A percentile compares a stretch with the other conserved stretches of the same genome.
Evolutionary conservation across 2,329 filamentous ascomycete genomes (phyloP).

Genomic region (Didymosphaeria variabile): DNA sequence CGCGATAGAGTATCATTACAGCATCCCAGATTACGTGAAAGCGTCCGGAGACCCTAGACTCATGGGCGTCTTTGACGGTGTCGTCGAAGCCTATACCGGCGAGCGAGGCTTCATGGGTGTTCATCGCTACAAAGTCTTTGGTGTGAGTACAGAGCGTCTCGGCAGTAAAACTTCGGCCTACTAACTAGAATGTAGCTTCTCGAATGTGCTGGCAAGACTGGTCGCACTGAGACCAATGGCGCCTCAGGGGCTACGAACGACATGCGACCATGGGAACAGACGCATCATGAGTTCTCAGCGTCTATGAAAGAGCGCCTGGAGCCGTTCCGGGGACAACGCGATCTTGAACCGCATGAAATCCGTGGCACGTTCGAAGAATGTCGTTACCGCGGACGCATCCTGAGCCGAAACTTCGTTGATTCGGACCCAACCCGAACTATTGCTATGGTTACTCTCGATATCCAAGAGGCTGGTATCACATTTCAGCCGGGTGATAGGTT

Average conservation of each 20-base stretch:
- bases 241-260: slow-evolving; percentile 32
- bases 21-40: slow-evolving; percentile 63
- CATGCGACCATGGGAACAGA: slow-evolving; percentile 34
- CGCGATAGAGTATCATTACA: slow-evolving; percentile 64
- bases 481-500: slow-evolving; percentile 64
- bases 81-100: slow-evolving; percentile 64
- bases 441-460: slow-evolving; percentile 61
- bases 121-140: slow-evolving; percentile 67
- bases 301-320: slow-evolving; percentile 64
- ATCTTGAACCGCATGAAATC: slow-evolving; percentile 63
- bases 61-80: slow-evolving; percentile 63
- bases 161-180: not conserved
- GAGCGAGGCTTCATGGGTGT: slow-evolving; percentile 66
- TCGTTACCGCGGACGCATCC: slow-evolving; percentile 59
- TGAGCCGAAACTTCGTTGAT: slow-evolving; percentile 58
- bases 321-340: slow-evolving; percentile 58
- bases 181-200: slow-evolving; percentile 37
- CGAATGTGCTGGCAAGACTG: slow-evolving; percentile 63
- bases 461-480: slow-evolving; percentile 63
- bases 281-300: slow-evolving; percentile 56
- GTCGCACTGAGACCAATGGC: slow-evolving; percentile 54
- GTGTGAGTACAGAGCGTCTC: slow-evolving; percentile 43
- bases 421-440: slow-evolving; percentile 58
- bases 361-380: slow-evolving; percentile 65
- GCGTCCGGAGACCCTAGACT: slow-evolving; percentile 60